phyloP scores from a whole-genome alignment of 2,329 filamentous ascomycete species.

The Bimuria novae-zelandiae region DNA sequence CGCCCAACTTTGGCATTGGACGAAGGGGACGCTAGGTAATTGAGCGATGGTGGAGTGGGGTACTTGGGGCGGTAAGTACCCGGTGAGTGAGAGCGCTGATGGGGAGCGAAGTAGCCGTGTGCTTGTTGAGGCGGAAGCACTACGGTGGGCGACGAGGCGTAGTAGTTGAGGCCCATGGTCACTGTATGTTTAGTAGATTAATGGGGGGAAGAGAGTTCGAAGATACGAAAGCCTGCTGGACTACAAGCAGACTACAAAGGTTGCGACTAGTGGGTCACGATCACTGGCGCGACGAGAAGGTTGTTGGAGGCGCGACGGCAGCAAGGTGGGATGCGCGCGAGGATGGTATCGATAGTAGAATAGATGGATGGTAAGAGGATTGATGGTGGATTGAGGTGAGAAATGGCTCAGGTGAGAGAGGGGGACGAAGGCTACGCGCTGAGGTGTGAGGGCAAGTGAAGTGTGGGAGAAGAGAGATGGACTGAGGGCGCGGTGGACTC shows the following conservation, averaged over 20 bases:
- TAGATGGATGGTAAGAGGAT: conserved; percentile 19
- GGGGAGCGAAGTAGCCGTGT: conserved; percentile 42
- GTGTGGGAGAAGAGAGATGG: conserved; percentile 43
- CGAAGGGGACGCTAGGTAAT: conserved; percentile 46
- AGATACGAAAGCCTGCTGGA: conserved; percentile 41
- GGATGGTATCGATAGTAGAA: conserved; percentile 13
- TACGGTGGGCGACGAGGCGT: conserved; percentile 53
- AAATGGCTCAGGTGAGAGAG: conserved; percentile 13
- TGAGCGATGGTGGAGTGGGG: conserved; percentile 49
- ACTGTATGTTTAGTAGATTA: conserved; percentile 49
- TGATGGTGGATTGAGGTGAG: conserved; percentile 22
- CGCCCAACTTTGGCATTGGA: conserved; percentile 61
- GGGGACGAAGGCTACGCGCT: conserved; percentile 20
- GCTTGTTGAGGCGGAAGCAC: conserved; percentile 50
- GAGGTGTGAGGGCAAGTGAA: conserved; percentile 32
- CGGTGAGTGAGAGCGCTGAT: conserved; percentile 42
- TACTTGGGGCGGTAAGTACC: conserved; percentile 46
- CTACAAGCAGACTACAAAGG: conserved; percentile 33
- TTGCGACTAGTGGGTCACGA: conserved; percentile 29
- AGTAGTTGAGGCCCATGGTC: conserved; percentile 52
- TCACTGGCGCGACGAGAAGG: conserved; percentile 33
- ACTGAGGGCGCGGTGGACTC: conserved; percentile 36
- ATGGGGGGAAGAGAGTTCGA: conserved; percentile 28
- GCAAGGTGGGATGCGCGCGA: conserved; percentile 22
- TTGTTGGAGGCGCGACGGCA: conserved; percentile 17